Evolutionary conservation across 441 rosid genomes (phyloP), one percentile per base, ranked within the genome.

Genomic region (Erysimum pusillum): DNA sequence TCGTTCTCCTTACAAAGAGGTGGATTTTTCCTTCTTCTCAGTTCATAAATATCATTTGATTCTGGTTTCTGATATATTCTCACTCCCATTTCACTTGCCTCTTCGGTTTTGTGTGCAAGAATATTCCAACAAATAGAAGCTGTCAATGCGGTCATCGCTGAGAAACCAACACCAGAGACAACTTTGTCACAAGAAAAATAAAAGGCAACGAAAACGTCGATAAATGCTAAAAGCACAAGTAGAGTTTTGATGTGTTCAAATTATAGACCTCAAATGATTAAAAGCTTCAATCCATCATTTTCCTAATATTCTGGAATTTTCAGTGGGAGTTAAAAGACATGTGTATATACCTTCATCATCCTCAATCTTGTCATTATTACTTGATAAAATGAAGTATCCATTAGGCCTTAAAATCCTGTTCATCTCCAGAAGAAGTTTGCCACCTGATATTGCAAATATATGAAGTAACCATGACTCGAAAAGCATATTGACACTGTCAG

Each of bases 71-170:
- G 98, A 82, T 94, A 94, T 80, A 94, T 84, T 72, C 85, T 89
- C 58, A 92, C 91, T 76, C 89, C 97, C 86, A 91, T 87, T 72
- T 94, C 98, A 75, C 96, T 89, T 38, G 84, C 86, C 61, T 94
- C 98, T 57, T 94, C 98, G 69, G 91, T 87, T 88, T 87, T 94
- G 80, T 92, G 97, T 42, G 97, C 97, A 78, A 92, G 84, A 66
- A 94, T 85, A 72, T 94, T 94, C 97, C 98, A 94, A 79, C 97
- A 90, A 82, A 92, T 80, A 42, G 97, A 90, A 52, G 98, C 91
- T 31, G 87, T 87, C 79, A 94, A 85, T 31, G 83, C 59, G 57
- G 83, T 85, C 95, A 92, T 87, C 63, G 91, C 98, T 94, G 92
- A 25, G 73, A 81, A 74, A 13, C 6, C 17, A 48, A 38, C 67